Evolutionary conservation across 192 early-diverging fungal genomes (phyloP).

Genomic region (Dispira parvispora): DNA sequence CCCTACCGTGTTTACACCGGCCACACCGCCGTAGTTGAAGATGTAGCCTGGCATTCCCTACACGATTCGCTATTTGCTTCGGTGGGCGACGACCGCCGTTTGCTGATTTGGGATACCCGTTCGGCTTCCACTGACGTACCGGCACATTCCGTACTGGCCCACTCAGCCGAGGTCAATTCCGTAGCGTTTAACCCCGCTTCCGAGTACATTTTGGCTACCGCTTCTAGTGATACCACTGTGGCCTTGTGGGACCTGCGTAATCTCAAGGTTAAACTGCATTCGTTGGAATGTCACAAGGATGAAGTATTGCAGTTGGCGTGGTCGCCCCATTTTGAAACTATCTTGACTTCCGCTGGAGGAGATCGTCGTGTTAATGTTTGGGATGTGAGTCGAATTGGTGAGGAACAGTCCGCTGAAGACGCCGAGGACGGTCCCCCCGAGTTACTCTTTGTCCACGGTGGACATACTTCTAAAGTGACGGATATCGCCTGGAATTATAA

Average conservation of each 20-base stretch:
- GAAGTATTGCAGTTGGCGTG: slow-evolving; percentile 86
- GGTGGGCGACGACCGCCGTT: slow-evolving; percentile 86
- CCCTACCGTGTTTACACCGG: slow-evolving; percentile 63
- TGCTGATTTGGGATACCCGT: slow-evolving; percentile 95
- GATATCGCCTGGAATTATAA: slow-evolving; percentile 93
- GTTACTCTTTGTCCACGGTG: slow-evolving; percentile 95
- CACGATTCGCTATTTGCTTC: slow-evolving; percentile 85
- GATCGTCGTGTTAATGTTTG: slow-evolving; percentile 88
- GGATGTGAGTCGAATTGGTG: slow-evolving; percentile 87
- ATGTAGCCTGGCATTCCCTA: slow-evolving; percentile 83
- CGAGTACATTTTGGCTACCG: slow-evolving; percentile 82
- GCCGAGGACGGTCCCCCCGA: slow-evolving; percentile 97
- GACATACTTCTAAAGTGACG: slow-evolving; percentile 90
- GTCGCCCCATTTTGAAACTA: slow-evolving; percentile 83
- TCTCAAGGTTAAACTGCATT: slow-evolving; percentile 65
- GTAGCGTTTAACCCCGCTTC: slow-evolving; percentile 85
- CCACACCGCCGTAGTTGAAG: slow-evolving; percentile 89
- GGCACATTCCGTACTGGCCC: slow-evolving; percentile 57
- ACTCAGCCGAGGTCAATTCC: slow-evolving; percentile 84
- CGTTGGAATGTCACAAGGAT: slow-evolving; percentile 75
- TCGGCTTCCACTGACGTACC: slow-evolving; percentile 41
- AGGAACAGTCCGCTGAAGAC: slow-evolving; percentile 87
- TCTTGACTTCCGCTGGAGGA: slow-evolving; percentile 77
- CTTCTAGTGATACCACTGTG: slow-evolving; percentile 85
- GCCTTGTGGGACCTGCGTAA: slow-evolving; percentile 95